These are phyloP conservation scores for Capsicum chinense DNA, from an alignment of 257 asterid genomes.

Conservation along the genomic window DNA sequence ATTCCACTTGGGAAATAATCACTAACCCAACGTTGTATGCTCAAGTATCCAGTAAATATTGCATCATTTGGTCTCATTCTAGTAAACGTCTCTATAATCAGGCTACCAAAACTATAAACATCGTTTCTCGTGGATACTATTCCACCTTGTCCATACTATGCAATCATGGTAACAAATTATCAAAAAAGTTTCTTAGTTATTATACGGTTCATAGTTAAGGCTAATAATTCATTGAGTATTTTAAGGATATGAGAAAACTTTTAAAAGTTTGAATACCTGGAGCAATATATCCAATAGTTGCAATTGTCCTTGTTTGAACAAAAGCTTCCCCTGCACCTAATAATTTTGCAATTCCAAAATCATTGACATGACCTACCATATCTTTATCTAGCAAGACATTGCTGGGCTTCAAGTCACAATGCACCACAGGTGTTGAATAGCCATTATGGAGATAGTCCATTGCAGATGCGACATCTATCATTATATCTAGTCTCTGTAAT, in stretches of 20 bases:
- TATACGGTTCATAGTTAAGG: background rate
- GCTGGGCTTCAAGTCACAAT: background rate
- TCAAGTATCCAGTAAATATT: background rate
- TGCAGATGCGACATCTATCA: conserved; percentile 12
- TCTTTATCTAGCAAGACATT: conserved; percentile 14
- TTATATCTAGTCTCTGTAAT: background rate
- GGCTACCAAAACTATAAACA: background rate
- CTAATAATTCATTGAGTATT: background rate
- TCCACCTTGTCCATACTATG: background rate
- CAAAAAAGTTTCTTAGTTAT: background rate
- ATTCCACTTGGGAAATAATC: background rate
- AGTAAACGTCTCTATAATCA: background rate
- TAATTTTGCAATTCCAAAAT: conserved; percentile 26
- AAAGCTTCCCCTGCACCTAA: background rate
- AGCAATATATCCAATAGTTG: conserved; percentile 21
- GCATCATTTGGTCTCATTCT: background rate
- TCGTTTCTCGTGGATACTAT: conserved; percentile 2
- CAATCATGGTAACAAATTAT: background rate
- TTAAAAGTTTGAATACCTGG: background rate
- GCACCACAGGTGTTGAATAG: background rate
- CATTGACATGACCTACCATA: conserved; percentile 25
- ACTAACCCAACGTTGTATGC: background rate
- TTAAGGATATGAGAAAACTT: background rate
- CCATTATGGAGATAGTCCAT: conserved; percentile 9
- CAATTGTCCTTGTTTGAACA: background rate